phyloP scores from a whole-genome alignment of 345 rosid species.

The Sisymbrium altissimum region DNA sequence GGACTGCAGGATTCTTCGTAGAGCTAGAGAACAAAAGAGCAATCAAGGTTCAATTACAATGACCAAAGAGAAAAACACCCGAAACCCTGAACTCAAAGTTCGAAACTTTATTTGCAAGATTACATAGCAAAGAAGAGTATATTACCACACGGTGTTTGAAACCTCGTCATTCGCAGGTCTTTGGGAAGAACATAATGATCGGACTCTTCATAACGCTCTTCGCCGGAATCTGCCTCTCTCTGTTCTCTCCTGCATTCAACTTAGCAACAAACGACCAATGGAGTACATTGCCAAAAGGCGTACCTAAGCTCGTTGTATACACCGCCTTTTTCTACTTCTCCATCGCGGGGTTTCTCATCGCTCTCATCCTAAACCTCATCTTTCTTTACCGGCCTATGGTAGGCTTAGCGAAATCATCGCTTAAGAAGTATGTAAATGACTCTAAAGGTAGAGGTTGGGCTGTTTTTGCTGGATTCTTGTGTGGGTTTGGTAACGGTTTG shows the following conservation, averaged over 20 bases:
- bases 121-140: constrained; percentile 1
- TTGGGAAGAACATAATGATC: constrained; percentile 57
- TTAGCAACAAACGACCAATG: constrained; percentile 84
- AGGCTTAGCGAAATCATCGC: constrained; percentile 54
- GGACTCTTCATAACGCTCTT: constrained; percentile 60
- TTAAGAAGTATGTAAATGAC: constrained; percentile 56
- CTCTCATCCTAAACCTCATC: constrained; percentile 50
- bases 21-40: constrained; percentile 67
- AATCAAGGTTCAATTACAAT: constrained; percentile 54
- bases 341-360: constrained; percentile 53
- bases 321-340: constrained; percentile 86
- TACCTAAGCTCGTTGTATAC: constrained; percentile 63
- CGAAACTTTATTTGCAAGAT: constrained; percentile 3
- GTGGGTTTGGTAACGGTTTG: constrained; percentile 83
- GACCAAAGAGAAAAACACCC: constrained; percentile 23
- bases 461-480: constrained; percentile 63
- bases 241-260: constrained; percentile 86
- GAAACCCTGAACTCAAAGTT: constrained; percentile 15
- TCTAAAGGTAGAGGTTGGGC: constrained; percentile 84
- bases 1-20: constrained; percentile 54
- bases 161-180: constrained; percentile 44
- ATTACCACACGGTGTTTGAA: background rate
- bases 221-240: constrained; percentile 68
- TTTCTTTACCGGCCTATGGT: constrained; percentile 70
- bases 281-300: constrained; percentile 65